These are phyloP conservation scores for Pseudocercospora musae DNA, from an alignment of 2,329 filamentous ascomycete species.

Conservation along the genomic window DNA sequence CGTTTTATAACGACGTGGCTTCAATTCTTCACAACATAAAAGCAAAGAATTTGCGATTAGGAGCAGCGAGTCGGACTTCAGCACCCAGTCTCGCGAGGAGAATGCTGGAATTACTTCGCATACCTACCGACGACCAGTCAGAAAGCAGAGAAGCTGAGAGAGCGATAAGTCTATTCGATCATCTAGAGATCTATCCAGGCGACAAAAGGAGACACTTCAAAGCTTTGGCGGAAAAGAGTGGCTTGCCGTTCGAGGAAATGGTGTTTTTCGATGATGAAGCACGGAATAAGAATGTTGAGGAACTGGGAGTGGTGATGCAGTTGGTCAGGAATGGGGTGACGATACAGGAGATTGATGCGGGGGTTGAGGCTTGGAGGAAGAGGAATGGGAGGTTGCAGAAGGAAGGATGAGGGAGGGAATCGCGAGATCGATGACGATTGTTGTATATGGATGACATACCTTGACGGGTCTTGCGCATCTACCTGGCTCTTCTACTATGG, in stretches of 20 bases:
- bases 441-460: neutral
- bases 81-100: constrained; percentile 77
- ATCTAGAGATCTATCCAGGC: constrained; percentile 64
- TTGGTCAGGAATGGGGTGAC: constrained; percentile 76
- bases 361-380: constrained; percentile 76
- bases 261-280: constrained; percentile 94
- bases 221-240: constrained; percentile 66
- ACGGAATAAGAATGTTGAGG: constrained; percentile 77
- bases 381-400: constrained; percentile 53
- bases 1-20: constrained; percentile 47
- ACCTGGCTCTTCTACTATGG: too few species aligned
- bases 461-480: neutral
- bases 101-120: constrained; percentile 71
- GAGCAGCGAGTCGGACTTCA: constrained; percentile 74
- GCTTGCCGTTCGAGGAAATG: constrained; percentile 76
- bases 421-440: neutral
- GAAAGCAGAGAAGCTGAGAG: constrained; percentile 9
- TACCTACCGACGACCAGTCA: constrained; percentile 51
- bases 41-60: constrained; percentile 56
- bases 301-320: constrained; percentile 78
- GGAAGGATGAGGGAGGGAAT: constrained; percentile 10
- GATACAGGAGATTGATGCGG: constrained; percentile 72
- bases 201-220: constrained; percentile 85
- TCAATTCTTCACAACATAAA: constrained; percentile 57
- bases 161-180: constrained; percentile 42